phyloP scores from a whole-genome alignment of 352 stramenopile species.

The Globisporangium irregulare region DNA sequence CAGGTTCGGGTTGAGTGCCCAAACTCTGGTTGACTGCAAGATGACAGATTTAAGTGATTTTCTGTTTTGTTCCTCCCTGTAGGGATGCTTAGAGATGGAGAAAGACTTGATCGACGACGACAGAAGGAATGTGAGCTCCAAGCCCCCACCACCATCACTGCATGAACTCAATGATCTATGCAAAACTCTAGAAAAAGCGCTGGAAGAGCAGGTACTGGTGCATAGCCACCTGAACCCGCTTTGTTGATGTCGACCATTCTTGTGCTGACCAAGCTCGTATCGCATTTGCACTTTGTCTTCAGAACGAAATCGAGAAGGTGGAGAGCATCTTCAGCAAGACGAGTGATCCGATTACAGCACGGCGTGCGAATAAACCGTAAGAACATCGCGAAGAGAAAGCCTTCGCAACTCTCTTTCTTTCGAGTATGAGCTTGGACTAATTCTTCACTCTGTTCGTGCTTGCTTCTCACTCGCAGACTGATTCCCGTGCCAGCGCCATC shows the following conservation, averaged over 20 bases:
- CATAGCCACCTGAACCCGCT: not conserved
- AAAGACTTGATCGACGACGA: conserved; percentile 81
- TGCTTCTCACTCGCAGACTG: not conserved
- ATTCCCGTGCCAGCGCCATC: conserved; percentile 8
- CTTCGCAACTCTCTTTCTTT: no score
- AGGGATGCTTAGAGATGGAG: conserved; percentile 85
- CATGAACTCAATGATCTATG: conserved; percentile 63
- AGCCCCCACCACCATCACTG: conserved; percentile 42
- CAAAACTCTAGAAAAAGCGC: conserved; percentile 54
- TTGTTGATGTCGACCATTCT: not conserved
- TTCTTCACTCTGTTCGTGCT: not conserved
- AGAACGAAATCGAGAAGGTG: conserved; percentile 36
- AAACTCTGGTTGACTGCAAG: not conserved
- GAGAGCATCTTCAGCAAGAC: conserved; percentile 42
- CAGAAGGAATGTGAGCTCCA: conserved; percentile 34
- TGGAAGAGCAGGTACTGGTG: conserved; percentile 47
- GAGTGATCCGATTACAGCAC: conserved; percentile 18
- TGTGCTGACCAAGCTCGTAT: not conserved
- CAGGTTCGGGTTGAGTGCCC: conserved; percentile 31
- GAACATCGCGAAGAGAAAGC: no score
- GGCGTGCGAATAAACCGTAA: conserved; percentile 22
- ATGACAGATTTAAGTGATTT: no score
- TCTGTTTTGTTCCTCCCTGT: not conserved
- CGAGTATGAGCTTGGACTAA: no score
- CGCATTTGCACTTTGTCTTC: not conserved